Percentiles rank a stretch among this genome's conserved stretches.
Evolutionary conservation across 352 stramenopile species (phyloP).

Genomic region (Phytophthora colocasiae): DNA sequence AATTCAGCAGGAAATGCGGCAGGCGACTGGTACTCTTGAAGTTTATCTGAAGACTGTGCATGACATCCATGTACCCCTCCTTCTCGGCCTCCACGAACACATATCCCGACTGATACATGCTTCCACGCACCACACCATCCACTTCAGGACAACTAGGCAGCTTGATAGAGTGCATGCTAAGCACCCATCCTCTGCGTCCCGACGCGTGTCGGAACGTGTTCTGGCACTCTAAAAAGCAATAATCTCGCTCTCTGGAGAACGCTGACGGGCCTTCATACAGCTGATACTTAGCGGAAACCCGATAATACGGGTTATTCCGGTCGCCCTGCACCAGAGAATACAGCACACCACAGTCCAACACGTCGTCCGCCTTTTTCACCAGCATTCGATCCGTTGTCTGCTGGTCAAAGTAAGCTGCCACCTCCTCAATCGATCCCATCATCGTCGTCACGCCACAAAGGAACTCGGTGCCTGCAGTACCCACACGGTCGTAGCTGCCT

Average conservation of each 20-base stretch:
- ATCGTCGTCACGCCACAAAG: constrained; percentile 82
- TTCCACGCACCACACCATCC: constrained; percentile 74
- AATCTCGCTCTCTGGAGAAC: constrained; percentile 70
- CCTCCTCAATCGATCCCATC: constrained; percentile 71
- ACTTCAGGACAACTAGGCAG: constrained; percentile 75
- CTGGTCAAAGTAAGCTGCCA: constrained; percentile 75
- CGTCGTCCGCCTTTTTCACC: constrained; percentile 66
- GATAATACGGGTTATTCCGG: constrained; percentile 61
- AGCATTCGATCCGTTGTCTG: constrained; percentile 65
- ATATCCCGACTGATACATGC: constrained; percentile 85
- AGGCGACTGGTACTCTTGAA: constrained; percentile 78
- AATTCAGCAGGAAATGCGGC: constrained; percentile 72
- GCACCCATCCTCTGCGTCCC: constrained; percentile 71
- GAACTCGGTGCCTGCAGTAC: constrained; percentile 58
- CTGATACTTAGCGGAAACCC: constrained; percentile 76
- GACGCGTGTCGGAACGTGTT: constrained; percentile 81
- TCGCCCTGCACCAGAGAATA: constrained; percentile 63
- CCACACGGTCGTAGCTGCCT: constrained; percentile 48
- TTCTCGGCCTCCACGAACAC: constrained; percentile 83
- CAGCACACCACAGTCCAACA: constrained; percentile 71
- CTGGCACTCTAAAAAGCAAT: constrained; percentile 82
- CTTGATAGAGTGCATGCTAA: constrained; percentile 89
- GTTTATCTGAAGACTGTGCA: constrained; percentile 88
- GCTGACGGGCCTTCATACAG: constrained; percentile 63
- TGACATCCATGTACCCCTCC: constrained; percentile 84